These are phyloP conservation scores for Colletotrichum spaethianum DNA, from an alignment of 2,329 filamentous ascomycete species.

Conservation along the genomic window DNA sequence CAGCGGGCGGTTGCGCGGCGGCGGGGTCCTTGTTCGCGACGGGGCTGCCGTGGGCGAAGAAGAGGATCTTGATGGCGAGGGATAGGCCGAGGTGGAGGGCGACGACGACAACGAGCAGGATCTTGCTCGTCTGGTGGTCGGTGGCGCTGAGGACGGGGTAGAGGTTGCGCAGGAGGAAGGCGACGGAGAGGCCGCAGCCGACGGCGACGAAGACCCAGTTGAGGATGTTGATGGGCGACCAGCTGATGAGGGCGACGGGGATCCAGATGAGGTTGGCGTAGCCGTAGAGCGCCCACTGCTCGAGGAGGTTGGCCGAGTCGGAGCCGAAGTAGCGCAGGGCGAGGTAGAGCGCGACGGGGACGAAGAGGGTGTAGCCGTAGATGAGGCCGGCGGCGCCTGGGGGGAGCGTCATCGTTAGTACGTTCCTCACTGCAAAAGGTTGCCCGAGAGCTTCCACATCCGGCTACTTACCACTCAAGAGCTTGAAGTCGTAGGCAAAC, in stretches of 20 bases:
- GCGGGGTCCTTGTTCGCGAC: conserved; percentile 36
- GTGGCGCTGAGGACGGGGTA: conserved; percentile 94
- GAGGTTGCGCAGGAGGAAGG: conserved; percentile 87
- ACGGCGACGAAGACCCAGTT: conserved; percentile 96
- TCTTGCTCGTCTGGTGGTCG: conserved; percentile 91
- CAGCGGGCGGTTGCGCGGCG: conserved; percentile 26
- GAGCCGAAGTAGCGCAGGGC: conserved; percentile 96
- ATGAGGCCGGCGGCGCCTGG: conserved; percentile 88
- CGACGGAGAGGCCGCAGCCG: conserved; percentile 85
- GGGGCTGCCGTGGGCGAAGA: conserved; percentile 88
- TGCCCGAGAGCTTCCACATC: neutral
- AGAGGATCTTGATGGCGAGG: conserved; percentile 95
- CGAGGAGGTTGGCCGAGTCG: conserved; percentile 91
- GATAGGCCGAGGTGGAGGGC: conserved; percentile 90
- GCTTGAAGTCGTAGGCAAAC: conserved; percentile 92
- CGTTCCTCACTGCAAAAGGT: neutral
- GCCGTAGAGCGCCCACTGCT: conserved; percentile 96
- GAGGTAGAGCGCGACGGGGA: conserved; percentile 89
- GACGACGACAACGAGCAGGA: conserved; percentile 87
- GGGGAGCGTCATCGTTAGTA: conserved; percentile 11
- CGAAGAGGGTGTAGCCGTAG: conserved; percentile 93
- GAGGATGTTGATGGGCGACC: conserved; percentile 86
- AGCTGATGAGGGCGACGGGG: conserved; percentile 90
- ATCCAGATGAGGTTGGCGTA: conserved; percentile 99
- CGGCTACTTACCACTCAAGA: conserved; percentile 79